These are phyloP conservation scores for Nakazawaea anatomiae DNA, from an alignment of 805 yeast species.

Conservation along the genomic window DNA sequence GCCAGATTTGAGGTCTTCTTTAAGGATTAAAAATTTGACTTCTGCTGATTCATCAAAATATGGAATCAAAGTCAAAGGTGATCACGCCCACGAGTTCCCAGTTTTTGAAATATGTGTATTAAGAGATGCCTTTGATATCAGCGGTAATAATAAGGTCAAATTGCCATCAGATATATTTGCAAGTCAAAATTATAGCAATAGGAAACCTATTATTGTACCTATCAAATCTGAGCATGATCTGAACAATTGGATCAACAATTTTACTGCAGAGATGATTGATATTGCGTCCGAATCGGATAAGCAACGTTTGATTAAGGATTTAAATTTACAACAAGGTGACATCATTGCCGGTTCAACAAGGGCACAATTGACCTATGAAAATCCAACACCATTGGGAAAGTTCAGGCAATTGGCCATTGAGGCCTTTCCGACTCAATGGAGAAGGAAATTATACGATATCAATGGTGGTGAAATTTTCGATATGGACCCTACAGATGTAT, in stretches of 20 bases:
- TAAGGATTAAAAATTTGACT: conserved; percentile 39
- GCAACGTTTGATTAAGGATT: conserved; percentile 19
- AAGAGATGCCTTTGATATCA: conserved; percentile 33
- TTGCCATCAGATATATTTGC: conserved; percentile 35
- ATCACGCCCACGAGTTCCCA: conserved; percentile 43
- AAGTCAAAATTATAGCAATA: conserved; percentile 38
- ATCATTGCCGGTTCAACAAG: conserved; percentile 77
- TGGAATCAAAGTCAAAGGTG: conserved; percentile 21
- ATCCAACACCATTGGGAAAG: conserved; percentile 91
- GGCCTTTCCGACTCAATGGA: conserved; percentile 44
- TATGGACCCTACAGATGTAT: conserved; percentile 27
- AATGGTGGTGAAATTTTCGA: conserved; percentile 17
- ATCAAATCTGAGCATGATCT: conserved; percentile 37
- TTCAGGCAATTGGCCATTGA: conserved; percentile 70
- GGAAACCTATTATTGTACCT: conserved; percentile 54
- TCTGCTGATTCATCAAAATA: conserved; percentile 17
- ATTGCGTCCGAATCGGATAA: conserved; percentile 20
- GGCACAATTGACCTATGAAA: conserved; percentile 66
- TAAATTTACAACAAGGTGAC: conserved; percentile 60
- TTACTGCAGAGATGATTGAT: conserved; percentile 21
- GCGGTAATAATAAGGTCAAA: conserved; percentile 16
- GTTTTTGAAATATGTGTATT: conserved; percentile 72
- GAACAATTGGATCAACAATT: conserved; percentile 35
- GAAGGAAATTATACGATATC: conserved; percentile 26
- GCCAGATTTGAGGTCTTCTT: conserved; percentile 74